These are phyloP conservation scores for Psilocybe cyanescens DNA, from an alignment of 768 basidiomycete species.

Conservation along the genomic window DNA sequence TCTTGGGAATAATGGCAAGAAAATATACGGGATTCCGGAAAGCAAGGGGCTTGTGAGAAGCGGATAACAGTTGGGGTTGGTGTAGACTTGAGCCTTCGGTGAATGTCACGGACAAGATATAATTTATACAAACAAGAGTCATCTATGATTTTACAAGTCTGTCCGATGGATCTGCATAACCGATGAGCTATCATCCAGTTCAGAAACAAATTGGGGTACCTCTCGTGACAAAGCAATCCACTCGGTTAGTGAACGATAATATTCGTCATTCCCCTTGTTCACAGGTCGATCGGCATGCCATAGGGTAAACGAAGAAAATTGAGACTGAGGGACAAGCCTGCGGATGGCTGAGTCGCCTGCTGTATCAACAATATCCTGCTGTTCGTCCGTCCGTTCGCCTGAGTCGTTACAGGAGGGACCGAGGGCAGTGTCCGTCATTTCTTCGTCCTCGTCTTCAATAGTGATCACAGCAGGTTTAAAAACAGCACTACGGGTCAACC, in stretches of 20 bases:
- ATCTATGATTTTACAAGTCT: conserved; percentile 11
- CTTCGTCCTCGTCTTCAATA: conserved; percentile 26
- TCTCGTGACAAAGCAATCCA: conserved; percentile 70
- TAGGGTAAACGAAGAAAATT: conserved; percentile 70
- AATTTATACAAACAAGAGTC: neutral
- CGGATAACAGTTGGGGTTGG: too few relatives aligned
- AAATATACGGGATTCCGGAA: too few relatives aligned
- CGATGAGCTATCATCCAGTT: neutral
- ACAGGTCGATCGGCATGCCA: conserved; percentile 79
- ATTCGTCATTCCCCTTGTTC: conserved; percentile 74
- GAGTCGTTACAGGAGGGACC: neutral
- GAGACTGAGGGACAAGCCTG: conserved; percentile 48
- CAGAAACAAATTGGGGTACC: conserved; percentile 41
- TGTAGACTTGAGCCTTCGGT: too few relatives aligned
- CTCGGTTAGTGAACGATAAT: conserved; percentile 66
- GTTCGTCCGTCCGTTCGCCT: neutral
- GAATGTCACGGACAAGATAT: neutral
- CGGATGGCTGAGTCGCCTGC: conserved; percentile 28
- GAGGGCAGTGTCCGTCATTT: conserved; percentile 1
- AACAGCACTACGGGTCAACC: conserved; percentile 30
- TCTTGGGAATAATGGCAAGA: too few relatives aligned
- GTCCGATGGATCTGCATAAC: conserved; percentile 27
- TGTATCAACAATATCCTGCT: neutral
- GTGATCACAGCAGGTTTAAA: conserved; percentile 27
- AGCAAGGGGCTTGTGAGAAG: too few relatives aligned